Evolutionary conservation across 371 early-diverging fungal species (phyloP), one percentile per base, ranked within the genome.

Genomic region (Saksenaea oblongispora): DNA sequence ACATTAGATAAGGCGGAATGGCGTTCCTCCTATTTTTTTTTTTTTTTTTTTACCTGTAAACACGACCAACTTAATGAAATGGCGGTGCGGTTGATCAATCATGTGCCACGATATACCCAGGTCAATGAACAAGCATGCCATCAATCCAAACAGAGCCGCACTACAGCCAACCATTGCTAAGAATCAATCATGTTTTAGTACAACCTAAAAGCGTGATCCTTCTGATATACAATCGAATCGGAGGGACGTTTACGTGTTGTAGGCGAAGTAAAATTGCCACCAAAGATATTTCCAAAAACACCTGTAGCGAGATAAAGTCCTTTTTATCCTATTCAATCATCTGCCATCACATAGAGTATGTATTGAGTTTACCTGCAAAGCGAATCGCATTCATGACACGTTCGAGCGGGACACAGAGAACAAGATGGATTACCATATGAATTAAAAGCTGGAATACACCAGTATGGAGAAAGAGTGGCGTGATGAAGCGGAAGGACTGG

Each of bases 401-500:
- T 67, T 94, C 94, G 59, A 94, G 66, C 44, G 84, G 78, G 0
- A 76, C 76, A 2, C 88, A 88, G 9, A 86, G 73, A 18, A 75
- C 66, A 54, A 87, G 56, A 60, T 91, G 91, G 54, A 86, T 80
- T 10, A 73, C 15, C 54, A 89, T 31, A 72, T 94, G 91, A 63
- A 91, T 73, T 2, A 80, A 13, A 27, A 91, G 67, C 69, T 94
- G 94, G 0, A 92, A 26, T 1, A 91, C 54, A 9, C 93, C 94
- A 34, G 83, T 90, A 64, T 94, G 93, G 59, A 92, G 76, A 65
- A 91, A 90, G 28, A 92, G 82, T 9, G 94, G 86, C 7, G 83
- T 70, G 36, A 92, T 73, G 66, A 92, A 91, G 15, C 93, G 80
- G 68, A 75, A 92, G 84, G 92, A 89, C 64, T 92, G 92, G 67